phyloP scores from a whole-genome alignment of 306 rosid species.

The Chamaecrista fasciculata region DNA sequence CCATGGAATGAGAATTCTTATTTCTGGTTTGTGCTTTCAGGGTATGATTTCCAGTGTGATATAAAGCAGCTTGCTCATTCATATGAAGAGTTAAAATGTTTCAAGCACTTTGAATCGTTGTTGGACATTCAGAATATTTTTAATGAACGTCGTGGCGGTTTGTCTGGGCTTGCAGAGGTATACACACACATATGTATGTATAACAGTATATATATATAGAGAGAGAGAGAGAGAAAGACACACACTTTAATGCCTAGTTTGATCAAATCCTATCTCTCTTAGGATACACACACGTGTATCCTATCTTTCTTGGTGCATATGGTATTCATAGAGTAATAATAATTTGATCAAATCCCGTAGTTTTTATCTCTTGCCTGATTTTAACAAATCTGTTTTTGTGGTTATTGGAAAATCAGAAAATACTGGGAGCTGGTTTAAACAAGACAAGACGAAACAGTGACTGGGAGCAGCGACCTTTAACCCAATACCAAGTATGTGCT shows the following conservation, averaged over 20 bases:
- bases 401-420: conserved; percentile 56
- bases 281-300: too few relatives aligned
- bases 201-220: neutral
- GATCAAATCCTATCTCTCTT: too few relatives aligned
- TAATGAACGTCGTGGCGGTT: conserved; percentile 78
- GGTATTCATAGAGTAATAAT: neutral
- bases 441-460: conserved; percentile 93
- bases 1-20: conserved; percentile 26
- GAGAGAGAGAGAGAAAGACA: too few relatives aligned
- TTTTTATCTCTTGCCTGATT: conserved; percentile 19
- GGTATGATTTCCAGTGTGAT: conserved; percentile 89
- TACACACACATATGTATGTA: neutral
- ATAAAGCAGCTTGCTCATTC: conserved; percentile 77
- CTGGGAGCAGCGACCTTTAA: conserved; percentile 93
- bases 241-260: too few relatives aligned
- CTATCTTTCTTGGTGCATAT: neutral
- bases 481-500: conserved; percentile 69
- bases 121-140: conserved; percentile 79
- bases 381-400: conserved; percentile 27
- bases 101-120: conserved; percentile 78
- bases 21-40: conserved; percentile 50
- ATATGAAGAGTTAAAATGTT: conserved; percentile 70
- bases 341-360: neutral
- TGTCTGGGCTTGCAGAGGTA: conserved; percentile 88
- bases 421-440: conserved; percentile 82